phyloP scores from a whole-genome alignment of 257 asterid species.

The Nicotiana undulata region DNA sequence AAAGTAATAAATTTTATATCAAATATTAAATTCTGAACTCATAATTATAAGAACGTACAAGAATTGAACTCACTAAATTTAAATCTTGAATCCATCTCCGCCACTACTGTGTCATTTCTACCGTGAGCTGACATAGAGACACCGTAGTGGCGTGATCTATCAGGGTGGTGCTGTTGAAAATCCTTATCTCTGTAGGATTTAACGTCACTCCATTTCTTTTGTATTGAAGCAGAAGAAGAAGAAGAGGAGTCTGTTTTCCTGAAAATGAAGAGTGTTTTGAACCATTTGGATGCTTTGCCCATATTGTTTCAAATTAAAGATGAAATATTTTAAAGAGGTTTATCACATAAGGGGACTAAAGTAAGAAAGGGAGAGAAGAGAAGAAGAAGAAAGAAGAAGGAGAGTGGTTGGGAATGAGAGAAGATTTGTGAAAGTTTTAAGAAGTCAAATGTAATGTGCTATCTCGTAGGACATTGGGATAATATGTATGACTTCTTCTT shows the following conservation, averaged over 20 bases:
- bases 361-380: background rate
- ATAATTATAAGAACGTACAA: too few relatives aligned
- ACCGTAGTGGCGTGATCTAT: too few relatives aligned
- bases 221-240: background rate
- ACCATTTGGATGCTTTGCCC: constrained; percentile 5
- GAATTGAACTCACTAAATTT: too few relatives aligned
- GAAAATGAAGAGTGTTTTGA: background rate
- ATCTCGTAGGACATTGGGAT: background rate
- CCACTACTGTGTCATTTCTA: too few relatives aligned
- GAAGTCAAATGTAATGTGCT: constrained; percentile 2
- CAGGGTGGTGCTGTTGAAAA: too few relatives aligned
- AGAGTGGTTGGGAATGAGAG: background rate
- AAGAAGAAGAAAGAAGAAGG: background rate
- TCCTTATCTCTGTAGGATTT: too few relatives aligned
- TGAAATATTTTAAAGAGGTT: background rate
- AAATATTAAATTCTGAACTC: too few relatives aligned
- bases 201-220: too few relatives aligned
- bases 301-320: too few relatives aligned
- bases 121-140: too few relatives aligned
- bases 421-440: background rate
- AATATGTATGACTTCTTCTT: background rate
- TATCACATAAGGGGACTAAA: background rate
- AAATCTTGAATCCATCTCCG: too few relatives aligned
- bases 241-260: background rate
- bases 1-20: too few relatives aligned